Base-by-base conservation (phyloP, 352 stramenopile genomes). In the Globisporangium polare region DNA sequence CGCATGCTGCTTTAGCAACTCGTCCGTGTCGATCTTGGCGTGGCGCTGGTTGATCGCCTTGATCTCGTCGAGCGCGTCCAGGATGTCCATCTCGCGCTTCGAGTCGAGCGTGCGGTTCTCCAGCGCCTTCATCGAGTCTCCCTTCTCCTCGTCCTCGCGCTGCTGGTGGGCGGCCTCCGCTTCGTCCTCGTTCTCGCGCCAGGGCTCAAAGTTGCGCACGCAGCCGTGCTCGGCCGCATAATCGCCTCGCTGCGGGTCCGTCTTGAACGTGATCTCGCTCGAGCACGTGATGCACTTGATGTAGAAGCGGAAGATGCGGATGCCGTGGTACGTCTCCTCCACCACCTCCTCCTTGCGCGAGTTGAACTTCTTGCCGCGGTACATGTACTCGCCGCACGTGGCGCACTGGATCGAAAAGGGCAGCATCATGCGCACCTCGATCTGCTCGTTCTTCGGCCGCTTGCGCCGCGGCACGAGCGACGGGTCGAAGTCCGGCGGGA, bases 321-420 rank as follows among this genome's bases (percentile, higher is more conserved):
- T 98, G 50, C 95, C 92, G 63, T 97, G 81, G 85, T 99, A 99
- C 60, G 94, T 88, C 56, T 99, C 90, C 52, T 96, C 97, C 58
- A 96, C 74, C 39, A 99, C 93, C 35, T 97, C 83, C 69, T 99
- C 97, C 72, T 99, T 99, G 63, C 97, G 91, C 56, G 88, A 98
- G 73, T 99, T 99, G 75, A 99, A 99, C 79, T 99, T 99, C 63
- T 98, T 98, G 57, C 97, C 97, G 24, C 94, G 91, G 77, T 99
- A 99, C 88, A 99, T 98, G 77, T 99, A 99, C 66, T 98, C 96
- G 53, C 94, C 94, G 64, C 97, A 99, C 9, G 89, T 98, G 43
- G 74, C 88, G 77, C 97, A 99, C 68, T 99, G 96, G 55, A 99
- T 89, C 18, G 86, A 97, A 79, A 99, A 99, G 37, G 97, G 97